Percentiles rank a stretch among this genome's conserved stretches.
phyloP scores from a whole-genome alignment of 1,284 basidiomycete genomes.

The Rhodotorula sp. region DNA sequence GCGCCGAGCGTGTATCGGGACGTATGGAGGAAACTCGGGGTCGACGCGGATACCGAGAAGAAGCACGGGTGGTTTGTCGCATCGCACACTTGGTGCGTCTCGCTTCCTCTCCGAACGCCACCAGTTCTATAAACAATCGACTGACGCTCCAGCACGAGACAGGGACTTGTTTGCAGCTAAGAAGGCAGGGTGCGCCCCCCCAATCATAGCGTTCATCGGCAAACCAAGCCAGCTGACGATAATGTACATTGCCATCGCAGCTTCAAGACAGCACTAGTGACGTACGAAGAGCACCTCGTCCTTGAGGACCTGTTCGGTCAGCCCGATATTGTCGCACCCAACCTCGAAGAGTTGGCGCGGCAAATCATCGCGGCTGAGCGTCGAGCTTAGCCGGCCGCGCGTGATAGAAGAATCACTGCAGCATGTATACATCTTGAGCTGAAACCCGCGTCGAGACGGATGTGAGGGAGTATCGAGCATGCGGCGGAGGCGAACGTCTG shows the following conservation, averaged over 20 bases:
- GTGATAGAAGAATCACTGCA: too few relatives aligned
- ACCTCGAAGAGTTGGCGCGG: slow-evolving; percentile 25
- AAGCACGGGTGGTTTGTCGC: slow-evolving; percentile 34
- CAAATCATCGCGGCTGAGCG: slow-evolving; percentile 20
- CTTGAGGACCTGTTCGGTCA: slow-evolving; percentile 19
- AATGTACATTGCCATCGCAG: neutral
- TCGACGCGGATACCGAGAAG: neutral
- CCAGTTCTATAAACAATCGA: too few relatives aligned
- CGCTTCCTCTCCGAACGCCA: neutral
- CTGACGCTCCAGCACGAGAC: too few relatives aligned
- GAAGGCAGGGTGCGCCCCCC: slow-evolving; percentile 27
- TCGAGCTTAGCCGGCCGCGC: too few relatives aligned
- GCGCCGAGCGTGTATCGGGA: slow-evolving; percentile 26
- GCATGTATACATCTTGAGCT: too few relatives aligned
- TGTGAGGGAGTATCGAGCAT: too few relatives aligned
- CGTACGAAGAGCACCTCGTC: slow-evolving; percentile 33
- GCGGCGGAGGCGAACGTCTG: too few relatives aligned
- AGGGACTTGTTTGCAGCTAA: slow-evolving; percentile 33
- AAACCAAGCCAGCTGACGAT: neutral
- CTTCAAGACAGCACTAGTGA: slow-evolving; percentile 30
- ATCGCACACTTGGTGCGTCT: slow-evolving; percentile 26
- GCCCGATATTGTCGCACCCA: slow-evolving; percentile 33
- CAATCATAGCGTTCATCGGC: neutral
- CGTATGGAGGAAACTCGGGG: slow-evolving; percentile 19
- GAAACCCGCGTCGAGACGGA: too few relatives aligned